Conservation (phyloP, 768 basidiomycete species). For the Naganishia onofrii region DNA sequence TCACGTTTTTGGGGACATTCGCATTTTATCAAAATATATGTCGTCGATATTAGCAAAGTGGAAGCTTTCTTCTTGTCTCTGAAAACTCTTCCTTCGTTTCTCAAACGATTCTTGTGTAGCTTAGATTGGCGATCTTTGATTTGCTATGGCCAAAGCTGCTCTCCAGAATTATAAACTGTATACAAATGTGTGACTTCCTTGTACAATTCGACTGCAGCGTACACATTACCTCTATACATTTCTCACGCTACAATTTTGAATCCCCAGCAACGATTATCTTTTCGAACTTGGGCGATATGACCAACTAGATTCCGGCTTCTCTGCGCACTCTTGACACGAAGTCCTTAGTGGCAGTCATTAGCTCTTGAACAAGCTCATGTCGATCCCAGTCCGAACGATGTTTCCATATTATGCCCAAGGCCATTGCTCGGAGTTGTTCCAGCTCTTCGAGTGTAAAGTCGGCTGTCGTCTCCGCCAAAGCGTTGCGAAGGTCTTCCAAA, state of each 20-base stretch:
- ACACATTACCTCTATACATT: neutral
- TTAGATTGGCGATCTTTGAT: too few relatives aligned
- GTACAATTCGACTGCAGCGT: neutral
- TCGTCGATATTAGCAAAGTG: neutral
- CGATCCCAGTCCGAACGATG: conserved; percentile 81
- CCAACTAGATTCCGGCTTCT: conserved; percentile 16
- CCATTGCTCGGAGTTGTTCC: conserved; percentile 85
- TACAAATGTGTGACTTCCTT: too few relatives aligned
- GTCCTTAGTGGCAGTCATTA: conserved; percentile 60
- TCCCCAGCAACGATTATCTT: neutral
- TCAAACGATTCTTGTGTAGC: too few relatives aligned
- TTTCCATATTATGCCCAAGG: conserved; percentile 77
- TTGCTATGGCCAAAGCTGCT: too few relatives aligned
- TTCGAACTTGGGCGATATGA: neutral
- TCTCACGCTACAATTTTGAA: neutral
- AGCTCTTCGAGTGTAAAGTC: conserved; percentile 78
- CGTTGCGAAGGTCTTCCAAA: conserved; percentile 56
- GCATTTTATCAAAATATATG: neutral
- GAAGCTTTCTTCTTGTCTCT: neutral
- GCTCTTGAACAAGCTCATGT: conserved; percentile 62
- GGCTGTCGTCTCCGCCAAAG: conserved; percentile 61
- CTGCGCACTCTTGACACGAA: conserved; percentile 59
- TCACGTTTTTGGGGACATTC: neutral
- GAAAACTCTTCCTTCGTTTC: too few relatives aligned
- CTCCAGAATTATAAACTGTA: too few relatives aligned